These are phyloP conservation scores for Dunaliella sp. DNA, from an alignment of 139 green algal species.

Conservation along the genomic window DNA sequence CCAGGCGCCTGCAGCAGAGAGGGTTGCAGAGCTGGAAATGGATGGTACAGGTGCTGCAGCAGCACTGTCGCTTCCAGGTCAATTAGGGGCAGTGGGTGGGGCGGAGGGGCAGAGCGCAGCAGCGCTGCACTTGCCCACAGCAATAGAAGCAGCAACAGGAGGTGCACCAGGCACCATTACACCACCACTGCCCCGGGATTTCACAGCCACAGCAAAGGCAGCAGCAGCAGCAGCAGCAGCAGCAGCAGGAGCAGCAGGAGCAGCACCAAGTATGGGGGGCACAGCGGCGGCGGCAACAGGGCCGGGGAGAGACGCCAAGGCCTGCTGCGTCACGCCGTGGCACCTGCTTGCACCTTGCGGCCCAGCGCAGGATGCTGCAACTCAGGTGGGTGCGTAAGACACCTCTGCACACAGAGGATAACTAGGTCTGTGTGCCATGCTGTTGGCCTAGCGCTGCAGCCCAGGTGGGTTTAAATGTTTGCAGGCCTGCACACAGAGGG, in stretches of 20 bases:
- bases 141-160: neutral
- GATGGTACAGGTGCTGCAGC: neutral
- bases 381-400: neutral
- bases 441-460: too few relatives aligned
- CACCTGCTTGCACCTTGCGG: neutral
- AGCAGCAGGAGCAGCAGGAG: neutral
- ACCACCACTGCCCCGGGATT: neutral
- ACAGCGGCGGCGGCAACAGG: neutral
- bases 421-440: neutral
- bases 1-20: neutral
- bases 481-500: conserved; percentile 33
- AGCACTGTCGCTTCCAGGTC: neutral
- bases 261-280: neutral
- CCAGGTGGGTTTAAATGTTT: too few relatives aligned
- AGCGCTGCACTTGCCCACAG: too few relatives aligned
- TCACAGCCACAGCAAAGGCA: neutral
- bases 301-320: neutral
- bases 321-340: neutral
- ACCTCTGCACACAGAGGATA: neutral
- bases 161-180: neutral
- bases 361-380: too few relatives aligned
- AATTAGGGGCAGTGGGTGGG: too few relatives aligned
- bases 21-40: neutral
- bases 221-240: neutral
- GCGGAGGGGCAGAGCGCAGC: too few relatives aligned